Percentiles rank a stretch among this genome's conserved stretches.
Evolutionary conservation across 2,329 filamentous ascomycete species (phyloP).

Genomic region (Pezicula radicicola): DNA sequence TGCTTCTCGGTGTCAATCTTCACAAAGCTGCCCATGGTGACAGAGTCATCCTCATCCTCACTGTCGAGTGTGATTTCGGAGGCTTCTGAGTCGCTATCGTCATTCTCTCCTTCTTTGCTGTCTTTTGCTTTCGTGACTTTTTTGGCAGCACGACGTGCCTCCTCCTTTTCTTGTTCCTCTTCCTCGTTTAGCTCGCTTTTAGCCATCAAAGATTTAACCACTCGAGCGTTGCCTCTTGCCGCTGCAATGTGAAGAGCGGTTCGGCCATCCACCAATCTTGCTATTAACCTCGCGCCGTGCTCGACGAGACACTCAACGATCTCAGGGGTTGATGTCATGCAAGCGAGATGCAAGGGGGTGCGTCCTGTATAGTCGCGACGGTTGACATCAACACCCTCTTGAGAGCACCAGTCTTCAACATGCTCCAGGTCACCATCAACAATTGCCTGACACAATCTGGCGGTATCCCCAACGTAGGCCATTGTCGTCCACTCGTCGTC

Average conservation of each 20-base stretch:
- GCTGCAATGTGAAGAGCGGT: constrained; percentile 83
- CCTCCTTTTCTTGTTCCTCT: constrained; percentile 56
- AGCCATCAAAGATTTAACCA: constrained; percentile 68
- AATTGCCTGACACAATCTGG: constrained; percentile 75
- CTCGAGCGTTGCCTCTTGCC: constrained; percentile 62
- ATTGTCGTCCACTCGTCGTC: constrained; percentile 87
- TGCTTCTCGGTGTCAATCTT: constrained; percentile 52
- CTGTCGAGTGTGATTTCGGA: constrained; percentile 24
- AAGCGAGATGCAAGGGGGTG: constrained; percentile 75
- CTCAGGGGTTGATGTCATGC: constrained; percentile 63
- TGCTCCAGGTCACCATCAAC: constrained; percentile 69
- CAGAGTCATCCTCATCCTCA: constrained; percentile 34
- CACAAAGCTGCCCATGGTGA: constrained; percentile 71
- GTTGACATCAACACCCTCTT: constrained; percentile 69
- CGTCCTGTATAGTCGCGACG: constrained; percentile 75
- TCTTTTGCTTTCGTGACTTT: constrained; percentile 13
- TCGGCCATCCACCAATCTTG: constrained; percentile 73
- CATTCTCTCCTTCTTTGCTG: constrained; percentile 26
- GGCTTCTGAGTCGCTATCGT: constrained; percentile 35
- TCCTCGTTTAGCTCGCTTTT: constrained; percentile 75
- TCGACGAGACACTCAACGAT: constrained; percentile 71
- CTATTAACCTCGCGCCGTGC: constrained; percentile 67
- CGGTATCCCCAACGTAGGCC: constrained; percentile 82
- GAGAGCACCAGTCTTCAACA: constrained; percentile 66
- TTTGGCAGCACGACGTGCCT: constrained; percentile 33